Evolutionary conservation across 176 grass and related monocot species (phyloP).

Genomic region (Phoenix roebelenii): DNA sequence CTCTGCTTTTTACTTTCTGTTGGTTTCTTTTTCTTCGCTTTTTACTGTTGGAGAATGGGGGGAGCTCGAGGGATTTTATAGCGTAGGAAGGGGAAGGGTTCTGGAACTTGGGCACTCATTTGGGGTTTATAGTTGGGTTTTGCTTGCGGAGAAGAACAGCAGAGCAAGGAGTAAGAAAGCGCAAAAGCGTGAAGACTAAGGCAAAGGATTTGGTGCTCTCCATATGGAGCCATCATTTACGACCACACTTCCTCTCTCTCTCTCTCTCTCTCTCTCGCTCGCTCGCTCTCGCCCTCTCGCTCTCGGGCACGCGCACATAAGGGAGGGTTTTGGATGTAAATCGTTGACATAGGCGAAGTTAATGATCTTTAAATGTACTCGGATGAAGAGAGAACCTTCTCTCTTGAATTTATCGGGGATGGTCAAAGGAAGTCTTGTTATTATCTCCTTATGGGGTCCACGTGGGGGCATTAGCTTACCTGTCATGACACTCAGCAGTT

Average conservation of each 20-base stretch:
- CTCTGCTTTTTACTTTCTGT: not conserved
- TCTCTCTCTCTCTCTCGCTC: no score
- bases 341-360: no score
- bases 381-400: no score
- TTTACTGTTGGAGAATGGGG: slow-evolving; percentile 16
- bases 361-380: no score
- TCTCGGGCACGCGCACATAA: no score
- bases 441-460: no score
- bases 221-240: not conserved
- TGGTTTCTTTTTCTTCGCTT: not conserved
- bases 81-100: slow-evolving; percentile 16
- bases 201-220: slow-evolving; percentile 17
- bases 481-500: no score
- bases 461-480: no score
- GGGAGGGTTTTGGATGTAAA: no score
- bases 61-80: slow-evolving; percentile 35
- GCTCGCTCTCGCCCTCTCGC: no score
- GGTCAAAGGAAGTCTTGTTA: no score
- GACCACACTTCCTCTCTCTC: not conserved
- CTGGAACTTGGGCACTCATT: slow-evolving; percentile 12
- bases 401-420: no score
- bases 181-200: slow-evolving; percentile 11
- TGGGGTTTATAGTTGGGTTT: slow-evolving; percentile 13
- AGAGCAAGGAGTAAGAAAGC: slow-evolving; percentile 8
- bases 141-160: slow-evolving; percentile 2